phyloP scores from a whole-genome alignment of 176 grass and related monocot genomes.

The Zoysia pacifica region DNA sequence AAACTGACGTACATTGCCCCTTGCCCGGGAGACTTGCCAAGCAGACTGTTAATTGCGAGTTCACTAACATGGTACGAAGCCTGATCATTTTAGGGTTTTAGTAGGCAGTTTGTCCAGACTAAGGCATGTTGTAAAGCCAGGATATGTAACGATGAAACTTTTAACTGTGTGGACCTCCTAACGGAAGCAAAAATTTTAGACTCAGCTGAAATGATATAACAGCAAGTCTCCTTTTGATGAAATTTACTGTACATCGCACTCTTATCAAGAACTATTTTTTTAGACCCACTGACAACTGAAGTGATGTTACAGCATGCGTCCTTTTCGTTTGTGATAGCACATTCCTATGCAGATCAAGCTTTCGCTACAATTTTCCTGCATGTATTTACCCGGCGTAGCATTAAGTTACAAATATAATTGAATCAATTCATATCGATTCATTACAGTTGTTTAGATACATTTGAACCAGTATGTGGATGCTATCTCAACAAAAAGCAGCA shows the following conservation, averaged over 20 bases:
- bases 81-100: constrained; percentile 35
- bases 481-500: no score
- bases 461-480: no score
- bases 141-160: background rate
- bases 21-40: constrained; percentile 80
- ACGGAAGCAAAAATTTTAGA: background rate
- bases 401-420: no score
- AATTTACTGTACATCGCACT: no score
- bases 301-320: background rate
- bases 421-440: no score
- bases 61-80: constrained; percentile 85
- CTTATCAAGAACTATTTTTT: background rate
- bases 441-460: no score
- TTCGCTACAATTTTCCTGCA: no score
- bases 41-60: constrained; percentile 80
- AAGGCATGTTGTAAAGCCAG: constrained; percentile 27
- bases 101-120: background rate
- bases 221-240: no score
- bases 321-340: no score
- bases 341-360: no score
- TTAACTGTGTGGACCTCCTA: background rate
- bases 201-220: no score
- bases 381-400: no score
- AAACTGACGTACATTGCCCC: constrained; percentile 87
- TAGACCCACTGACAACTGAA: background rate